These are phyloP conservation scores for Cystofilobasidium macerans DNA, from an alignment of 768 basidiomycete species.

Conservation along the genomic window DNA sequence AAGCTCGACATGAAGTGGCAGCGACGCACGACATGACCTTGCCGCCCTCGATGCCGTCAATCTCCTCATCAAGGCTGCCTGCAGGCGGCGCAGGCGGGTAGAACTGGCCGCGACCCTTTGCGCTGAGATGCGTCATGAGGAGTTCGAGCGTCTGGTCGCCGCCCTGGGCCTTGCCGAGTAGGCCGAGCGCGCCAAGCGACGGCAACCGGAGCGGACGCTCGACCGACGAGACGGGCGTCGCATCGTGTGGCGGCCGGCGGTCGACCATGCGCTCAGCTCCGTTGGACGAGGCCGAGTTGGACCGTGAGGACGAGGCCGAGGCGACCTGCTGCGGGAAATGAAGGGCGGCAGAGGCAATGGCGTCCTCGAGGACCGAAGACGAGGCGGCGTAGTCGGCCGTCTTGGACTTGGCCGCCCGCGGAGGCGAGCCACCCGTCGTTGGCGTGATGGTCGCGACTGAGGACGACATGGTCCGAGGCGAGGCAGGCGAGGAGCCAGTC, in stretches of 20 bases:
- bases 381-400: slow-evolving; percentile 11
- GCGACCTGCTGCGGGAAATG: slow-evolving; percentile 13
- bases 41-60: slow-evolving; percentile 40
- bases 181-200: background rate
- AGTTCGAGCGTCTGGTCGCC: slow-evolving; percentile 91
- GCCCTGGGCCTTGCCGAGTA: background rate
- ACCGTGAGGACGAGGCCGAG: background rate
- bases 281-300: background rate
- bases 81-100: slow-evolving; percentile 41
- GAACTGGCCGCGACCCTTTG: slow-evolving; percentile 64
- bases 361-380: slow-evolving; percentile 20
- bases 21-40: slow-evolving; percentile 20
- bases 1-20: background rate
- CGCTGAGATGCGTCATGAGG: slow-evolving; percentile 83
- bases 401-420: background rate
- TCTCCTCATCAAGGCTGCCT: slow-evolving; percentile 18
- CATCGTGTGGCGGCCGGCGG: slow-evolving; percentile 19
- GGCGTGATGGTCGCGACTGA: background rate
- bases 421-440: background rate
- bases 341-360: slow-evolving; percentile 22
- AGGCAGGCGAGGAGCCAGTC: slow-evolving; percentile 35
- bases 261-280: background rate
- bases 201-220: slow-evolving; percentile 17
- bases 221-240: slow-evolving; percentile 5
- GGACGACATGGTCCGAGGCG: slow-evolving; percentile 5